A percentile compares a stretch with the other conserved stretches of the same genome.
Conservation (phyloP, 1,284 basidiomycete species). For the Cryptococcus sp. region DNA sequence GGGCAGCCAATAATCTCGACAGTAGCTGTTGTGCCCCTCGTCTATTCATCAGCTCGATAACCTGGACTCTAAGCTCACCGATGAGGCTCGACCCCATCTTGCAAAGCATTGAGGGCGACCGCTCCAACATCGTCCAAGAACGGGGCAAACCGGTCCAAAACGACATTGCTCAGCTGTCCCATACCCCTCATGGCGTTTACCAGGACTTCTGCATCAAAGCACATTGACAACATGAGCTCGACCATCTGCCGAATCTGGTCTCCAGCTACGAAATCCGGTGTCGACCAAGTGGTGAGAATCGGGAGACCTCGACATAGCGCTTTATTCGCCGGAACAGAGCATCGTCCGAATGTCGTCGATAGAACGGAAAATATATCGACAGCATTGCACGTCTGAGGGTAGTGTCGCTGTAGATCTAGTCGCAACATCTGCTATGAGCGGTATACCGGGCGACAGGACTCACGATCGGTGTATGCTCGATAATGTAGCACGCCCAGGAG, state of each 20-base stretch:
- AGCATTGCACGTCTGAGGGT: conserved; percentile 18
- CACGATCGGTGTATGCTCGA: conserved; percentile 32
- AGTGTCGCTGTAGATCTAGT: conserved; percentile 19
- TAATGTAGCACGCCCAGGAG: conserved; percentile 30
- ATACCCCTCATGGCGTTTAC: conserved; percentile 18
- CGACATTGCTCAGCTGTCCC: conserved; percentile 21
- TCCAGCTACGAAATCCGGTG: conserved; percentile 12
- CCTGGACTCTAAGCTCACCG: conserved; percentile 11
- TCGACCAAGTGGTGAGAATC: conserved; percentile 30
- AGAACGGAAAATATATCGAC: conserved; percentile 19
- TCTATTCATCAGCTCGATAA: conserved; percentile 10
- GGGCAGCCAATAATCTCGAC: conserved; percentile 18
- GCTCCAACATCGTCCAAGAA: conserved; percentile 16
- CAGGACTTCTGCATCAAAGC: background rate
- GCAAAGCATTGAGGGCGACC: conserved; percentile 14
- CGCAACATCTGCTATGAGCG: conserved; percentile 12
- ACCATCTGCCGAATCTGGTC: conserved; percentile 15
- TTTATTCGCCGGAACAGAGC: conserved; percentile 7
- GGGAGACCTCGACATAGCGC: conserved; percentile 27
- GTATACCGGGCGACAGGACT: conserved; percentile 1
- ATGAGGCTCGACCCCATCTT: conserved; percentile 4
- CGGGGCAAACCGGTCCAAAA: conserved; percentile 24
- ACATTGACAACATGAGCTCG: conserved; percentile 17
- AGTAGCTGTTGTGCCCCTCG: conserved; percentile 23
- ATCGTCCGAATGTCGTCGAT: conserved; percentile 7